Conservation (phyloP, 139 green algal species). For the Volvox reticuliferus region DNA sequence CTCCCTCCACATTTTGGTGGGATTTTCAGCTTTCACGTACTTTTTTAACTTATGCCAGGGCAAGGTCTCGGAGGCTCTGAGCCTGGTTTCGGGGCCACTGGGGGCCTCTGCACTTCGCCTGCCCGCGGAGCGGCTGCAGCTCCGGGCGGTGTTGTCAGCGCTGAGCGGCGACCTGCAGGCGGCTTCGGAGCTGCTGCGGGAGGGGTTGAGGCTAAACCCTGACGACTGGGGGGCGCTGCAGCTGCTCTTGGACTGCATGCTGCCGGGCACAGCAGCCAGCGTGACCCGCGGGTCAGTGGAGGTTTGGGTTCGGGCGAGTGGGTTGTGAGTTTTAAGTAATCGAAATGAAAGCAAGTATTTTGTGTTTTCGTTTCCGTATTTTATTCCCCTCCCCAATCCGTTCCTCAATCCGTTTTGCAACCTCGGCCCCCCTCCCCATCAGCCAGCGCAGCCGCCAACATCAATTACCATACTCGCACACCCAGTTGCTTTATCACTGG, state of each 20-base stretch:
- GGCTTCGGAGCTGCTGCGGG: conserved; percentile 57
- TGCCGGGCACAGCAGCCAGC: conserved; percentile 6
- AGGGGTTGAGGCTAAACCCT: conserved; percentile 58
- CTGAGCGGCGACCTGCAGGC: conserved; percentile 53
- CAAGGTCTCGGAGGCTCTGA: conserved; percentile 56
- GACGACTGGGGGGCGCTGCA: conserved; percentile 69
- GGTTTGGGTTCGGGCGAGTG: not conserved
- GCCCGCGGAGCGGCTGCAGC: conserved; percentile 57
- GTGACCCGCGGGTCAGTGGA: not conserved
- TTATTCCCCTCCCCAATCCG: too few species aligned
- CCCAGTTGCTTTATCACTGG: too few species aligned
- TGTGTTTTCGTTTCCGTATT: too few species aligned
- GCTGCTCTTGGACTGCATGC: conserved; percentile 38
- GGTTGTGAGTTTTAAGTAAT: too few species aligned
- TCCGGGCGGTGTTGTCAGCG: conserved; percentile 64
- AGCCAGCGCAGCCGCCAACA: too few species aligned
- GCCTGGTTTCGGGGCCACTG: conserved; percentile 39
- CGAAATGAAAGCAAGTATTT: too few species aligned
- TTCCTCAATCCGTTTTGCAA: too few species aligned
- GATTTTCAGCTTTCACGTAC: too few species aligned
- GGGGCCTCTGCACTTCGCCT: conserved; percentile 49
- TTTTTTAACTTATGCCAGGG: conserved; percentile 45
- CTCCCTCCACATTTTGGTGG: too few species aligned
- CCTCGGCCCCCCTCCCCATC: too few species aligned
- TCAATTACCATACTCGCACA: too few species aligned